Evolutionary conservation across 768 basidiomycete genomes (phyloP), one percentile per base, ranked within the genome.

Genomic region (Rubroboletus satanas): DNA sequence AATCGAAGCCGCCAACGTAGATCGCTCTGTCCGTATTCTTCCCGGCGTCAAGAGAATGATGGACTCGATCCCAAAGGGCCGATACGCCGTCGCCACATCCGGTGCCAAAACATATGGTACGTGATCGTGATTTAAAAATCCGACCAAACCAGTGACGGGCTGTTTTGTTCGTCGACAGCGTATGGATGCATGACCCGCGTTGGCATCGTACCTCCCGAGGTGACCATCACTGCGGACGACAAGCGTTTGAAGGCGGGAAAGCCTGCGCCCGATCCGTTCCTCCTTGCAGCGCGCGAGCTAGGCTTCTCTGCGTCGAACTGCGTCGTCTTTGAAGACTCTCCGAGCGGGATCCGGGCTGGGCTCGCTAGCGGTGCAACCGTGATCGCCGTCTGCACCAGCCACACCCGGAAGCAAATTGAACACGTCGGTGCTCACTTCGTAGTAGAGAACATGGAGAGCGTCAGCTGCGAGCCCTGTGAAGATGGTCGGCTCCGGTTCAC

Each of bases 191-290:
- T 88, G 78, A 78, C 77, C 5, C 83, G 85, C 44, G 86, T 85
- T 29, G 85, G 84, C 12, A 88, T 88, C 69, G 74, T 74, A 2
- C 83, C 84, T 8, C 87, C 87, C 23, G 68, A 74, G 44, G 80
- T 88, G 38, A 88, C 85, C 29, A 85, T 89, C 69, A 89, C 87
- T 28, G 87, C 85, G 39, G 87, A 88, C 66, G 85, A 88, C 75
- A 81, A 83, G 61, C 83, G 86, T 33, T 77, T 88, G 60, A 83
- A 84, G 65, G 80, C 80, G 0, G 83, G 83, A 23, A 83, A 84
- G 67, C 83, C 83, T 29, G 80, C 81, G 0, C 82, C 81, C 8
- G 83, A 84, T 63, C 83, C 82, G 1, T 84, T 84, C 76, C 74
- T 84, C 57, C 83, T 84, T 49, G 83, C 83, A 11, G 83, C 83